phyloP scores from a whole-genome alignment of 2,329 filamentous ascomycete species.

The Aspergillus cejpii region DNA sequence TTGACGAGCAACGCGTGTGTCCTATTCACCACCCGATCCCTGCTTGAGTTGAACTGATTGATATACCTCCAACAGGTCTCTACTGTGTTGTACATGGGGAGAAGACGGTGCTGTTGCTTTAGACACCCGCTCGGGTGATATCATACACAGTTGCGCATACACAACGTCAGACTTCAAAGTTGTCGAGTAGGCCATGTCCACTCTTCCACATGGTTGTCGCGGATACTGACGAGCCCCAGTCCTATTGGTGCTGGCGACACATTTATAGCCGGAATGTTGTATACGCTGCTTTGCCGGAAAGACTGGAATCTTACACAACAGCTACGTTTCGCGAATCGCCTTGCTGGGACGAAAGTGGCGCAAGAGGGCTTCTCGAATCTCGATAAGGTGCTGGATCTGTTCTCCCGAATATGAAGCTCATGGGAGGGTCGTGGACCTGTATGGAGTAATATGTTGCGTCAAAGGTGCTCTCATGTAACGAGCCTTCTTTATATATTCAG shows the following conservation, averaged over 20 bases:
- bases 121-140: slow-evolving; percentile 27
- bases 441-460: too few relatives aligned
- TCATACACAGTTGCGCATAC: slow-evolving; percentile 42
- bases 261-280: slow-evolving; percentile 66
- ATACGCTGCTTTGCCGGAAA: slow-evolving; percentile 49
- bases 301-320: slow-evolving; percentile 48
- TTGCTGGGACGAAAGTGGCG: slow-evolving; percentile 63
- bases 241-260: slow-evolving; percentile 69
- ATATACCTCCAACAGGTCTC: slow-evolving; percentile 29
- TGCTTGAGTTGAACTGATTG: background rate
- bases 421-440: too few relatives aligned
- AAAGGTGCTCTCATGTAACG: too few relatives aligned
- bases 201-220: background rate
- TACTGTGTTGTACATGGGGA: slow-evolving; percentile 55
- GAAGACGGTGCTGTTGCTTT: slow-evolving; percentile 47
- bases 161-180: slow-evolving; percentile 37
- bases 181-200: slow-evolving; percentile 50
- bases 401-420: background rate
- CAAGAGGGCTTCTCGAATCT: slow-evolving; percentile 59
- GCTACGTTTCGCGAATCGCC: slow-evolving; percentile 56
- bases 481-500: too few relatives aligned
- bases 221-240: slow-evolving; percentile 36
- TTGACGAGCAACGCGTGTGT: slow-evolving; percentile 44
- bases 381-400: slow-evolving; percentile 22
- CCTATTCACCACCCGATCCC: background rate